These are phyloP conservation scores for Anthostomella pinea DNA, from an alignment of 2,329 filamentous ascomycete species.

Conservation along the genomic window DNA sequence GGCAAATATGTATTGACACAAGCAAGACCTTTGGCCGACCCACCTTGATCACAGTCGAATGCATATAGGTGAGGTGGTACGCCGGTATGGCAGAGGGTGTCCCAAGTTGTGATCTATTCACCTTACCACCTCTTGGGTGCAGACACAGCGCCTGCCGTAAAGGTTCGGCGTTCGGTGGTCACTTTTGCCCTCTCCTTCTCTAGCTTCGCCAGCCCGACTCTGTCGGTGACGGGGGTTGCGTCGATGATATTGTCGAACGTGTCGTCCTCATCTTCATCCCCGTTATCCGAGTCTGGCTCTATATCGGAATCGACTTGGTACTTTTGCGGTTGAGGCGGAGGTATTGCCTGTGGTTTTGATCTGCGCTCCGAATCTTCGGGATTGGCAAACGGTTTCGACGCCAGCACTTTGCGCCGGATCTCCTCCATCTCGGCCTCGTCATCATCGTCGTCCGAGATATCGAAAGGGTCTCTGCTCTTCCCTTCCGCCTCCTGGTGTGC, in stretches of 20 bases:
- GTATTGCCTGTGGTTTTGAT: constrained; percentile 62
- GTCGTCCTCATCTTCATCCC: constrained; percentile 59
- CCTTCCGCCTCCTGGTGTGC: constrained; percentile 42
- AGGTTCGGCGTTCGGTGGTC: constrained; percentile 48
- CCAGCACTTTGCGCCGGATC: constrained; percentile 82
- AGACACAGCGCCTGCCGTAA: constrained; percentile 47
- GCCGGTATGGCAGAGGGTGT: constrained; percentile 6
- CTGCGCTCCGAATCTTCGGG: constrained; percentile 41
- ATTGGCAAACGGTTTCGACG: constrained; percentile 83
- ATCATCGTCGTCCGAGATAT: constrained; percentile 75
- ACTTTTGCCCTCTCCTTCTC: constrained; percentile 53
- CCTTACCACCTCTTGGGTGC: constrained; percentile 50
- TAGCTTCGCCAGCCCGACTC: constrained; percentile 62
- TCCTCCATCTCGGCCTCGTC: constrained; percentile 81
- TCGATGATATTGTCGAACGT: constrained; percentile 93
- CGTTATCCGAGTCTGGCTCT: constrained; percentile 67
- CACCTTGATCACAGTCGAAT: too few relatives aligned
- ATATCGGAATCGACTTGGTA: constrained; percentile 61
- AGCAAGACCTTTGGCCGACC: too few relatives aligned
- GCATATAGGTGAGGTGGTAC: not conserved
- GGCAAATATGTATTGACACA: too few relatives aligned
- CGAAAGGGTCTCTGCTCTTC: constrained; percentile 63
- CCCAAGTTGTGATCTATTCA: constrained; percentile 24
- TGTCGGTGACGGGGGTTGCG: constrained; percentile 84
- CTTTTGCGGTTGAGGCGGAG: constrained; percentile 49